Percentiles rank a stretch among this genome's conserved stretches.
These are phyloP conservation scores for Umbellularia californica DNA, from an alignment of 164 flowering plant species.

Conservation along the genomic window DNA sequence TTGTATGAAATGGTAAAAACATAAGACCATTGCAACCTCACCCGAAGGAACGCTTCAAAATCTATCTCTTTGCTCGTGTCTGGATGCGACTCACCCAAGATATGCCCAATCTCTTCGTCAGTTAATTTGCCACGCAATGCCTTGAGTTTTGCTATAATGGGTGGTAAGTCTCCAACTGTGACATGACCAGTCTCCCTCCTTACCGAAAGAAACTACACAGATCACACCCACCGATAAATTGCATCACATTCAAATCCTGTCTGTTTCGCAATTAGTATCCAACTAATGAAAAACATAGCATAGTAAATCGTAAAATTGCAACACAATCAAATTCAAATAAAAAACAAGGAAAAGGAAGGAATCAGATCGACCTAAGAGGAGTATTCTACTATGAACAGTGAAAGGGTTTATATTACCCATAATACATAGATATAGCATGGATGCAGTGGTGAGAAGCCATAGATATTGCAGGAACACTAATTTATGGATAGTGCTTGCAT, in stretches of 20 bases:
- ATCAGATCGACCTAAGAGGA: neutral
- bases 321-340: neutral
- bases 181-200: constrained; percentile 32
- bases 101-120: constrained; percentile 55
- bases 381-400: no score
- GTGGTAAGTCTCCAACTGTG: constrained; percentile 61
- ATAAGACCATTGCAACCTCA: constrained; percentile 21
- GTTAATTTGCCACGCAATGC: constrained; percentile 35
- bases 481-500: no score
- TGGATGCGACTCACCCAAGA: constrained; percentile 43
- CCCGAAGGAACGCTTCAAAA: constrained; percentile 78
- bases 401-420: no score
- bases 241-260: neutral
- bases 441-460: no score
- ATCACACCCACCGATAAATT: neutral
- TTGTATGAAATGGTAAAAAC: constrained; percentile 6
- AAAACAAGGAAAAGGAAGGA: neutral
- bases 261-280: neutral
- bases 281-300: neutral
- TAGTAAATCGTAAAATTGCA: neutral
- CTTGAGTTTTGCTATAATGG: constrained; percentile 57
- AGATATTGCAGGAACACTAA: no score
- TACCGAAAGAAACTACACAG: constrained; percentile 42
- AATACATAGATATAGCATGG: no score
- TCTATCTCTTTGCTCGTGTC: constrained; percentile 52